phyloP scores from a whole-genome alignment of 495 filamentous ascomycete species.

The Chaetomium fimeti region DNA sequence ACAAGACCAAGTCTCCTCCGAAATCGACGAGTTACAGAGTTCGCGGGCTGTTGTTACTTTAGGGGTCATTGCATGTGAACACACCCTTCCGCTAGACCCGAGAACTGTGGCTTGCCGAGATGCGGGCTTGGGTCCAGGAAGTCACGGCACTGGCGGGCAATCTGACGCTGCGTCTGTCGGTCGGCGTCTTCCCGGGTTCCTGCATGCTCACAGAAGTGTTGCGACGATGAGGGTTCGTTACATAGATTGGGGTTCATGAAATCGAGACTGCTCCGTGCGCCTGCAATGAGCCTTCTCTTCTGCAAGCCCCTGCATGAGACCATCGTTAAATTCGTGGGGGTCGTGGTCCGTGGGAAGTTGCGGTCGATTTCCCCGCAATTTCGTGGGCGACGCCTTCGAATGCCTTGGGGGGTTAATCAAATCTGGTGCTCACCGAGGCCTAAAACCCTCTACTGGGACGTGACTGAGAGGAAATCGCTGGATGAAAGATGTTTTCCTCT shows the following conservation, averaged over 20 bases:
- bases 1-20: neutral
- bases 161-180: neutral
- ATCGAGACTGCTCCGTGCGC: neutral
- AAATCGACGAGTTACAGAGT: neutral
- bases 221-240: neutral
- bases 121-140: neutral
- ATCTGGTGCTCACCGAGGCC: too few species aligned
- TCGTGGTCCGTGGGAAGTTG: neutral
- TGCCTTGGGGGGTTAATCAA: neutral
- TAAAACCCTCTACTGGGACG: too few species aligned
- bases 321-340: conserved; percentile 2
- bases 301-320: conserved; percentile 14
- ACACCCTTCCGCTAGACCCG: neutral
- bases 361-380: neutral
- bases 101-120: conserved; percentile 1
- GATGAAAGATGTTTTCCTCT: too few species aligned
- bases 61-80: conserved; percentile 1
- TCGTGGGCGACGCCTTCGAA: neutral
- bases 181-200: conserved; percentile 5
- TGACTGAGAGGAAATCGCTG: too few species aligned
- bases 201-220: neutral
- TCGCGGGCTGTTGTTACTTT: neutral
- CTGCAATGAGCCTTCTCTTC: conserved; percentile 1
- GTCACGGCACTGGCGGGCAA: neutral
- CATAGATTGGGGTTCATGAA: neutral